phyloP scores from a whole-genome alignment of 306 rosid genomes.

The Cucurbita argyrosperma region DNA sequence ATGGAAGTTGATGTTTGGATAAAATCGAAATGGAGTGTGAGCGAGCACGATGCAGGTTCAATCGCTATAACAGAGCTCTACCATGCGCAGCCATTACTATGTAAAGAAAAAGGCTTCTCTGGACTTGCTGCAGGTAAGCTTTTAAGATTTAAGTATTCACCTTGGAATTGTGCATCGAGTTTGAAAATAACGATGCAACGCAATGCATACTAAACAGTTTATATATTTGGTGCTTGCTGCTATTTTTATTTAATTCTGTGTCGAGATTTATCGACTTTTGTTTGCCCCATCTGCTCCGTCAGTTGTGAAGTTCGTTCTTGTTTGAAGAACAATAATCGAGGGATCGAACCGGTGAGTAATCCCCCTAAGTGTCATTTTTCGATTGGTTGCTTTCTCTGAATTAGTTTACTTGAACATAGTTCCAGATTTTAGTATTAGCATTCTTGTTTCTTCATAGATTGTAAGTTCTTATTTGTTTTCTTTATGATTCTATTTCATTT shows the following conservation, averaged over 20 bases:
- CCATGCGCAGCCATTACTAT: background rate
- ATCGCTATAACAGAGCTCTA: background rate
- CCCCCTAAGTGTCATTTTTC: background rate
- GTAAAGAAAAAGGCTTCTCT: background rate
- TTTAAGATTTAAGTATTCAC: background rate
- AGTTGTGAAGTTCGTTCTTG: background rate
- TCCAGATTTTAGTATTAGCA: too few species aligned
- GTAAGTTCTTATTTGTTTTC: too few species aligned
- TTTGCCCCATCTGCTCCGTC: background rate
- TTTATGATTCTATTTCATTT: too few species aligned
- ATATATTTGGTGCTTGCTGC: background rate
- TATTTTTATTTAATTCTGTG: background rate
- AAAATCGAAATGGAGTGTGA: background rate
- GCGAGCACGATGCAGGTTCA: background rate
- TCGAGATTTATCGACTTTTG: background rate
- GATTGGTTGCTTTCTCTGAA: background rate
- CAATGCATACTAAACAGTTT: background rate
- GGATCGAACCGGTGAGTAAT: background rate
- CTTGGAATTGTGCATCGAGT: background rate
- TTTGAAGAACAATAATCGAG: background rate
- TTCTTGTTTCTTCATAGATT: too few species aligned
- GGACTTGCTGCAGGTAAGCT: constrained; percentile 1
- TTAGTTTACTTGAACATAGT: background rate
- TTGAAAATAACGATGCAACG: background rate
- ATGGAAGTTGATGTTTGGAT: constrained; percentile 6